Percentiles rank a stretch among this genome's conserved stretches.
These are phyloP conservation scores for Excoecaria cochinchinensis DNA, from an alignment of 345 rosid species.

Conservation along the genomic window DNA sequence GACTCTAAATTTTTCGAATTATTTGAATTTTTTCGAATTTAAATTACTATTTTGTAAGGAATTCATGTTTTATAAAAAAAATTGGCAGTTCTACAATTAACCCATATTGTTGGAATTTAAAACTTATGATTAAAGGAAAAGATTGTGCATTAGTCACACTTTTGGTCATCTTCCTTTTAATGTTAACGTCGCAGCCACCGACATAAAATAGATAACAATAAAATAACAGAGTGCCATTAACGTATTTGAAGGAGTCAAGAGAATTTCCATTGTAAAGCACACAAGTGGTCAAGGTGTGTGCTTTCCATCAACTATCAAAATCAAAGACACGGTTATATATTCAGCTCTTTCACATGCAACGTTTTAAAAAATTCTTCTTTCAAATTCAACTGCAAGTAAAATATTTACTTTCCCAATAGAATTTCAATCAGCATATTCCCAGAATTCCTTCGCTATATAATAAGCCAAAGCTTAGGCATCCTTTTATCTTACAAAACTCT, in stretches of 20 bases:
- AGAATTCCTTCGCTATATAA: background rate
- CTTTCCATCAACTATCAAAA: background rate
- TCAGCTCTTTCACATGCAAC: conserved; percentile 2
- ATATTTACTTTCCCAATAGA: background rate
- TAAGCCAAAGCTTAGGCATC: background rate
- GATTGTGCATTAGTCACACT: too few species aligned
- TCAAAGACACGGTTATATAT: background rate
- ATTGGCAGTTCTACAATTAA: too few species aligned
- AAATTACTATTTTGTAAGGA: too few species aligned
- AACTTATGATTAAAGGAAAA: too few species aligned
- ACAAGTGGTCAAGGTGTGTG: conserved; percentile 4
- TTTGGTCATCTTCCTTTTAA: too few species aligned
- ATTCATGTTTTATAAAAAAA: too few species aligned
- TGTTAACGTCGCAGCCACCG: too few species aligned
- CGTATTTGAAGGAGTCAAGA: conserved; percentile 27
- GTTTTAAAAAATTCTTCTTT: background rate
- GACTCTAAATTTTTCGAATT: too few species aligned
- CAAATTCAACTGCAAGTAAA: conserved; percentile 19
- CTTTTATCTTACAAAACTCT: background rate
- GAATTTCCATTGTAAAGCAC: background rate
- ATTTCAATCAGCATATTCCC: background rate
- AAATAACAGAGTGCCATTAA: background rate
- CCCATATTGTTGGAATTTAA: too few species aligned
- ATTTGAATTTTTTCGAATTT: too few species aligned
- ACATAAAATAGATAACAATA: too few species aligned